Conservation (phyloP, 2,329 filamentous ascomycete species). For the Talaromyces albobiverticillius region DNA sequence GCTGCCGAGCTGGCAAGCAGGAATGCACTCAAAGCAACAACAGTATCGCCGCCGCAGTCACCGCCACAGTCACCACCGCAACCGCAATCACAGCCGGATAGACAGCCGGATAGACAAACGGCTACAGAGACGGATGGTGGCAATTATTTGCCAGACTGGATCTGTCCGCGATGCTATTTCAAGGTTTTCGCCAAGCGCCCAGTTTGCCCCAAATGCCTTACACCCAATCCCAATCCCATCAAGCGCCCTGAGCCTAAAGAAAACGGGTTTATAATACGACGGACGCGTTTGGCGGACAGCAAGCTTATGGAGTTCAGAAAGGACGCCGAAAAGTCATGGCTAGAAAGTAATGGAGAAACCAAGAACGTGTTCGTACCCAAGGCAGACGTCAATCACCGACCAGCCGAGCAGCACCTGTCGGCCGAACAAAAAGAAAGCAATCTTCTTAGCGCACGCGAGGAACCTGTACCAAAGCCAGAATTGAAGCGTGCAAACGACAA, state of each 20-base stretch:
- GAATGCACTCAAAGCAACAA: slow-evolving; percentile 22
- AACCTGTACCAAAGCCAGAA: background rate
- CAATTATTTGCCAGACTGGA: slow-evolving; percentile 22
- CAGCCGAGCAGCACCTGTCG: background rate
- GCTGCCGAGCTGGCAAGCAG: slow-evolving; percentile 31
- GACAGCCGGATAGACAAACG: background rate
- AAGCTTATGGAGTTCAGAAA: background rate
- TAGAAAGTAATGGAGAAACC: background rate
- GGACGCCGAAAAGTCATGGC: background rate
- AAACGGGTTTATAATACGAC: background rate
- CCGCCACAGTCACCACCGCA: background rate
- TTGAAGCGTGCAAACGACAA: background rate
- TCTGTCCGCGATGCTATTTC: slow-evolving; percentile 25
- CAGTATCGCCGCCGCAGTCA: background rate
- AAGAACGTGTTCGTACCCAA: no score
- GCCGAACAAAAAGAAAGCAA: slow-evolving; percentile 21
- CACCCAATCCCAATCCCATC: slow-evolving; percentile 20
- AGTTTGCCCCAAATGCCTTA: slow-evolving; percentile 28
- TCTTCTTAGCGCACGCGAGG: slow-evolving; percentile 19
- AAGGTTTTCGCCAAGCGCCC: slow-evolving; percentile 20
- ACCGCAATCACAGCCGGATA: background rate
- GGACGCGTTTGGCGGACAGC: background rate
- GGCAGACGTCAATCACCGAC: no score
- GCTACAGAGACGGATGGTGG: no score
- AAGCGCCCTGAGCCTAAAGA: slow-evolving; percentile 13